Evolutionary conservation across 441 rosid genomes (phyloP), one percentile per base, ranked within the genome.

Genomic region (Bruguiera hainesii): DNA sequence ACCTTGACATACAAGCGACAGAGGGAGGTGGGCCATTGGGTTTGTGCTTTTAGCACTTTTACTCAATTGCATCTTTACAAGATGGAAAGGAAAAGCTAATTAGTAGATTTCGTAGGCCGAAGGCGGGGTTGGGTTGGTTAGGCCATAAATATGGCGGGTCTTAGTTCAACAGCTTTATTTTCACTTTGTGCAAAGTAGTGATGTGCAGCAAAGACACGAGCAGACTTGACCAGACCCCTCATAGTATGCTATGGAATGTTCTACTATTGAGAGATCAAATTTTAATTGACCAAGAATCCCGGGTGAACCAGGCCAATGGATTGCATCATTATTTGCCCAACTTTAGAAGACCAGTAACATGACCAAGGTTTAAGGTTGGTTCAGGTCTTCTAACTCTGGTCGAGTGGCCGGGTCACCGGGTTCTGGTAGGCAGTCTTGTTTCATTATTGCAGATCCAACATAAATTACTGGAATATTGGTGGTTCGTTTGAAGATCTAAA

Each of bases 91-190:
- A 37, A 72, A 84, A 72, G 75, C 6, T 16, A 19, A 26, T 21
- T 15, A 10, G 6, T 49, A 21, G 80, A 76, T 76, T 71, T 72
- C 56, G 79, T 74, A 68, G 81, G 85, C 39, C 56, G 67, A 48
- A 15, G 68, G 23, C 35, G 31, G 20, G 19, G 3, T 25, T 42
- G 20, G 56, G 56, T 70, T 5, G 55, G 72, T 25, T 63, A 29
- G 67, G 72, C 77, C 15, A 61, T 69, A 53, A 58, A 20, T 61
- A 35, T 64, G 68, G 66, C 68, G 63, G 72, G 66, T 68, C 58
- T 62, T 49, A 26, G 18, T 51, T 49, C 66, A 39, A 55, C 61
- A 35, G 9, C n/a, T 55, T 31, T 37, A 2, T 6, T 28, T 21
- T 60, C 29, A 57, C 31, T 56, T 62, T 73, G 65, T 23, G 46